Evolutionary conservation across 495 filamentous ascomycete genomes (phyloP).

Genomic region (Xylaria nigripes): DNA sequence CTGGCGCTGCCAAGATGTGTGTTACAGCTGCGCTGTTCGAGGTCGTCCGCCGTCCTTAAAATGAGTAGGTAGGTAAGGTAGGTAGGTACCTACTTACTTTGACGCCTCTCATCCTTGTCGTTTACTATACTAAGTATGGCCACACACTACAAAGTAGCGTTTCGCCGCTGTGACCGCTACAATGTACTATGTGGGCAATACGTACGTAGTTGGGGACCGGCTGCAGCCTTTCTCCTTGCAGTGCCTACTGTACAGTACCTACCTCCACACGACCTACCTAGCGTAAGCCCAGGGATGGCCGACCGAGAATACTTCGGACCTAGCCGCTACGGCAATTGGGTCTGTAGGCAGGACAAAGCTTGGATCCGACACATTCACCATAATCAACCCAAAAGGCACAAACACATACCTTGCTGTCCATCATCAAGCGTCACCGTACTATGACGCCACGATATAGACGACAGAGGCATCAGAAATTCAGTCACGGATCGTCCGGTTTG

Average conservation of each 20-base stretch:
- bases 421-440: not conserved
- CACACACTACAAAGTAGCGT: too few species aligned
- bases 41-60: not conserved
- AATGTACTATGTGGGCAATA: not conserved
- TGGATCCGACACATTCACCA: not conserved
- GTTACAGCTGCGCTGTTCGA: not conserved
- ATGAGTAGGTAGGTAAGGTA: too few species aligned
- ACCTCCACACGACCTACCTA: too few species aligned
- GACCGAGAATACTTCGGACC: not conserved
- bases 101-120: not conserved
- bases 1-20: slow-evolving; percentile 3
- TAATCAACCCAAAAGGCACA: not conserved
- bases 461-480: not conserved
- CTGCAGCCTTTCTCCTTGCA: slow-evolving; percentile 2
- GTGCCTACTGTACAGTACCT: too few species aligned
- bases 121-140: not conserved
- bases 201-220: not conserved
- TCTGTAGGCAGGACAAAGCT: not conserved
- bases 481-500: slow-evolving; percentile 19
- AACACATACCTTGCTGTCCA: not conserved
- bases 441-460: not conserved
- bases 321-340: not conserved
- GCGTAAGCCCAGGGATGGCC: not conserved
- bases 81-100: too few species aligned
- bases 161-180: not conserved